Evolutionary conservation across 257 asterid species (phyloP).

Genomic region (Apocynum venetum): DNA sequence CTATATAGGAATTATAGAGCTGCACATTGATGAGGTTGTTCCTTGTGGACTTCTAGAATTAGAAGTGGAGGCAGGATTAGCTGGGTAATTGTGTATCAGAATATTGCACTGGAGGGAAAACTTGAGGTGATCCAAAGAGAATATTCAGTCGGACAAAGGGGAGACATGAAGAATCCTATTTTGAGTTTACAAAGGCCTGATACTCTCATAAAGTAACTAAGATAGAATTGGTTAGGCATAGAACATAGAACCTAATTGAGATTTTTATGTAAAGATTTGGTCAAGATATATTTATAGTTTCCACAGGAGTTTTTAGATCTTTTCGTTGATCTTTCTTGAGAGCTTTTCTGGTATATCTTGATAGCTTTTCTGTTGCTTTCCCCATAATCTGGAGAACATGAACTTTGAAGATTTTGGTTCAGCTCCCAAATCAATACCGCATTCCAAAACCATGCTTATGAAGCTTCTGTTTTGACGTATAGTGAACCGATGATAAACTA

Average conservation of each 20-base stretch:
- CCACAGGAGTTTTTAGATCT: not conserved
- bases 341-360: too few relatives aligned
- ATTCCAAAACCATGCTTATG: too few relatives aligned
- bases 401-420: not conserved
- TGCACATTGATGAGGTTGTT: too few relatives aligned
- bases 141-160: not conserved
- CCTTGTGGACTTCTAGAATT: too few relatives aligned
- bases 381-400: not conserved
- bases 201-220: not conserved
- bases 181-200: not conserved
- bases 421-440: not conserved
- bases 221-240: not conserved
- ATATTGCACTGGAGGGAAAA: not conserved
- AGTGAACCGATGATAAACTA: not conserved
- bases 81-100: not conserved
- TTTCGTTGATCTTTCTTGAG: not conserved
- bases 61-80: not conserved
- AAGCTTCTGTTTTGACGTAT: not conserved
- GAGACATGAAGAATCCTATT: not conserved
- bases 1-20: too few relatives aligned
- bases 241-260: not conserved
- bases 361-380: not conserved
- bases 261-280: not conserved
- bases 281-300: not conserved
- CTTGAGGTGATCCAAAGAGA: not conserved